phyloP scores from a whole-genome alignment of 23 red algal species.

The Gracilaria vermiculophylla region DNA sequence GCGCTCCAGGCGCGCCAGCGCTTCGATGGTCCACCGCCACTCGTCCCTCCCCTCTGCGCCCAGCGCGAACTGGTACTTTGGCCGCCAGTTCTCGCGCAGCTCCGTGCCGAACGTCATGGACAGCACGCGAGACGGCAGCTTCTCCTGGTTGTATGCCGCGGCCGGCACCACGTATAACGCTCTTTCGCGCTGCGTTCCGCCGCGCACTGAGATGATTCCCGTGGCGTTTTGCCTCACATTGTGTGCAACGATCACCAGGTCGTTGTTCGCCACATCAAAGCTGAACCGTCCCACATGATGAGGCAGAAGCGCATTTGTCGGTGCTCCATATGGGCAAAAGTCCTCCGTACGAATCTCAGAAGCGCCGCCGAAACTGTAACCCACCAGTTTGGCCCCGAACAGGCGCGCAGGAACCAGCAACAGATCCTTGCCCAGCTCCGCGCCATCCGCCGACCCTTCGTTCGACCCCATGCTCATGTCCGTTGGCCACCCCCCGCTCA shows the following conservation, averaged over 20 bases:
- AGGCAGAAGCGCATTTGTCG: conserved; percentile 19
- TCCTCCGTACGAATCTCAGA: neutral
- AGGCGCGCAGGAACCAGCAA: conserved; percentile 22
- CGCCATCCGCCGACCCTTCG: neutral
- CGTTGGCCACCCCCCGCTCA: neutral
- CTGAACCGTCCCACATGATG: conserved; percentile 49
- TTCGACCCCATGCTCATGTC: neutral
- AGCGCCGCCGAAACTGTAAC: conserved; percentile 38
- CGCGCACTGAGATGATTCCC: conserved; percentile 34
- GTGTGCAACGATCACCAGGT: conserved; percentile 33
- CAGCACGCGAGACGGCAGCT: neutral
- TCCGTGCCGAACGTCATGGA: conserved; percentile 13
- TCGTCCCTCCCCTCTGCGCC: neutral
- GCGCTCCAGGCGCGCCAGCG: conserved; percentile 43
- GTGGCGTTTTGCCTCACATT: neutral
- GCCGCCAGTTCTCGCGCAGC: neutral
- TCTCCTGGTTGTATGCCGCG: neutral
- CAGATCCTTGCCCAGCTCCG: conserved; percentile 16
- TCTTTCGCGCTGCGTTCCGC: conserved; percentile 15
- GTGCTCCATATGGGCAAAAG: conserved; percentile 12
- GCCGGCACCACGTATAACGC: conserved; percentile 12
- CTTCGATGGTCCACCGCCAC: conserved; percentile 1
- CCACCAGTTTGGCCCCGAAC: conserved; percentile 8
- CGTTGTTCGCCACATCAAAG: conserved; percentile 25
- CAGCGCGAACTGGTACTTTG: conserved; percentile 52